Evolutionary conservation across 2,329 filamentous ascomycete species (phyloP), one percentile per base, ranked within the genome.

Genomic region (Fusarium anthophilum): DNA sequence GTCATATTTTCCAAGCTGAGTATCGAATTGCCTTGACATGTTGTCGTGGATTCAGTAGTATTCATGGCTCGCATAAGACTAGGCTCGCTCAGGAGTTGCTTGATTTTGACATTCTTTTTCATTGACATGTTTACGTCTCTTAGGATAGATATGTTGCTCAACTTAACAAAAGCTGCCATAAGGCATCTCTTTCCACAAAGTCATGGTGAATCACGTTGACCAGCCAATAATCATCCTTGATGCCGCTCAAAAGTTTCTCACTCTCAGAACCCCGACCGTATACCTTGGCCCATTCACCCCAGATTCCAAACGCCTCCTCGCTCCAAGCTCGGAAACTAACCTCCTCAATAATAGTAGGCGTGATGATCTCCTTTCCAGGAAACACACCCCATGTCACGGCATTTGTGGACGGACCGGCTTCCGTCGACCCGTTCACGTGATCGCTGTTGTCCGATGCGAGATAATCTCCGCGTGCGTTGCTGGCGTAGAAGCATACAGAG

Each of bases 301-400:
- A 98, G 79, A 98, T 98, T 38, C 92, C 93, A 84, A 96, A 99
- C 2, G 96, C 96, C 86, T 99, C 96, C 80, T 98, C 96, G 65
- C 91, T 90, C 96, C 96, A 99, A 13, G 95, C 94, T 71, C 91
- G 89, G 87, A 98, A 98, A 81, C 93, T 96, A 58, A 98, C 94
- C 76, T 95, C 94, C 81, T 98, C 96, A 78, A 98, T 97, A 79
- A 98, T 98, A 4, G 96, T 98, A 7, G 96, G 96, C 28, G 95
- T 97, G 66, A 97, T 90, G 80, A 98, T 98, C 83, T 98, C 96
- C 84, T 98, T 98, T 47, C 94, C 94, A 0, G 94, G 93, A 83
- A 98, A 98, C 2, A 95, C 94, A 58, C 96, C 96, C 96, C 96
- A 98, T 0, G 96, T 99, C 5, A 99, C 96, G 0, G 96, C 95